These are phyloP conservation scores for Leccinum rimulosum DNA, from an alignment of 768 basidiomycete species.

Conservation along the genomic window DNA sequence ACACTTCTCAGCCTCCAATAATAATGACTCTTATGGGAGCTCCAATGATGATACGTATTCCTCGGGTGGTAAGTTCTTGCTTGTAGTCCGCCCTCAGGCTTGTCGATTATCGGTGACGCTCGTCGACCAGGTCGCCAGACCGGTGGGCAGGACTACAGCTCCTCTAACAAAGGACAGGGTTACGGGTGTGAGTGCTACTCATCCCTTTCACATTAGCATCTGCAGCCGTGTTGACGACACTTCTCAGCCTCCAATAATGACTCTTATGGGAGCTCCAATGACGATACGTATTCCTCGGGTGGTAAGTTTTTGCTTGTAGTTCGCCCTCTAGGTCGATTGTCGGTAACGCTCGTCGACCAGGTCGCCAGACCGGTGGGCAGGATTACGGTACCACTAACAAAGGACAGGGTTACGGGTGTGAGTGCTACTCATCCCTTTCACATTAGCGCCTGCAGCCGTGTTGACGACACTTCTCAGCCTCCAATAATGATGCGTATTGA, in stretches of 20 bases:
- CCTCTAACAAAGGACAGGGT: slow-evolving; percentile 43
- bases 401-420: slow-evolving; percentile 18
- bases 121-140: slow-evolving; percentile 46
- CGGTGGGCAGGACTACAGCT: slow-evolving; percentile 63
- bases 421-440: not conserved
- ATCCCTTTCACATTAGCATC: not conserved
- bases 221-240: not conserved
- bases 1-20: too few relatives aligned
- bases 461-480: not conserved
- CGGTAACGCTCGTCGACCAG: slow-evolving; percentile 27
- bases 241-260: too few relatives aligned
- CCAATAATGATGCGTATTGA: not conserved
- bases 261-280: too few relatives aligned
- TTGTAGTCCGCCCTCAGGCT: not conserved
- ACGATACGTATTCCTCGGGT: not conserved
- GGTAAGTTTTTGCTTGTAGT: not conserved
- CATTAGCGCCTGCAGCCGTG: not conserved
- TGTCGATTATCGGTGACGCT: slow-evolving; percentile 10
- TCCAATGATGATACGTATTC: not conserved
- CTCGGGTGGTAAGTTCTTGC: slow-evolving; percentile 1
- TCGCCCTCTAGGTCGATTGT: slow-evolving; percentile 2
- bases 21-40: too few relatives aligned
- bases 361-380: slow-evolving; percentile 58
- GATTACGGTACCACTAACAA: slow-evolving; percentile 62
- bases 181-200: slow-evolving; percentile 1